phyloP scores from a whole-genome alignment of 768 basidiomycete genomes.

The Hygrophorus pudorinus region DNA sequence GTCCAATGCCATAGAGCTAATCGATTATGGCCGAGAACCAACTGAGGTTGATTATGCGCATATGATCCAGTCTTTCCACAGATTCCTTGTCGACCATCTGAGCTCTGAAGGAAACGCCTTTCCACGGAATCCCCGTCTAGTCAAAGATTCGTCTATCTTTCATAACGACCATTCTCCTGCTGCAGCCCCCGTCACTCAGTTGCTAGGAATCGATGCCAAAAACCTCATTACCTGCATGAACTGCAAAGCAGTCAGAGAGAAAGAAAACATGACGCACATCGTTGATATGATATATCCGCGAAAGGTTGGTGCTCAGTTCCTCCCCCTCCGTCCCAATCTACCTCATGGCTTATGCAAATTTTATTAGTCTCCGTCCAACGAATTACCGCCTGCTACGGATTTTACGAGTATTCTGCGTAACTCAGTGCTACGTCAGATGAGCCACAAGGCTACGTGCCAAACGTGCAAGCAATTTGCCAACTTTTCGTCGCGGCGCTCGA shows the following conservation, averaged over 20 bases:
- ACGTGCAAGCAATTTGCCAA: slow-evolving; percentile 70
- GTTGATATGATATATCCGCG: slow-evolving; percentile 83
- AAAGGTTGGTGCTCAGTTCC: slow-evolving; percentile 38
- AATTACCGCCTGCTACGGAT: slow-evolving; percentile 29
- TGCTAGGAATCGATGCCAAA: slow-evolving; percentile 72
- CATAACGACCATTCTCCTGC: slow-evolving; percentile 20
- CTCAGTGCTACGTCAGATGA: slow-evolving; percentile 73
- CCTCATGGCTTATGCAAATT: slow-evolving; percentile 1
- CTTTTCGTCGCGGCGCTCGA: slow-evolving; percentile 61
- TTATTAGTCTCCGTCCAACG: slow-evolving; percentile 24
- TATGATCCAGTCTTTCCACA: slow-evolving; percentile 91
- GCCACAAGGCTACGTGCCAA: slow-evolving; percentile 81
- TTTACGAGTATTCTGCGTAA: slow-evolving; percentile 62
- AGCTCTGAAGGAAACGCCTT: slow-evolving; percentile 61
- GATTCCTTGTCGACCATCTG: slow-evolving; percentile 84
- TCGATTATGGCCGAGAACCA: slow-evolving; percentile 77
- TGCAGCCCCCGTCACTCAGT: slow-evolving; percentile 74
- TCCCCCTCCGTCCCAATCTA: background rate
- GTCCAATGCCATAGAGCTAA: slow-evolving; percentile 73
- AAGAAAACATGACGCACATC: slow-evolving; percentile 74
- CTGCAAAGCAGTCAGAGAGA: slow-evolving; percentile 63
- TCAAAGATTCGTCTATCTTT: slow-evolving; percentile 22
- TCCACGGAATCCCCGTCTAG: slow-evolving; percentile 46
- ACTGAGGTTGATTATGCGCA: slow-evolving; percentile 71
- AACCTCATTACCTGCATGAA: slow-evolving; percentile 65